Base-by-base conservation (phyloP, 2,329 filamentous ascomycete species). In the Hypomyces perniciosus region DNA sequence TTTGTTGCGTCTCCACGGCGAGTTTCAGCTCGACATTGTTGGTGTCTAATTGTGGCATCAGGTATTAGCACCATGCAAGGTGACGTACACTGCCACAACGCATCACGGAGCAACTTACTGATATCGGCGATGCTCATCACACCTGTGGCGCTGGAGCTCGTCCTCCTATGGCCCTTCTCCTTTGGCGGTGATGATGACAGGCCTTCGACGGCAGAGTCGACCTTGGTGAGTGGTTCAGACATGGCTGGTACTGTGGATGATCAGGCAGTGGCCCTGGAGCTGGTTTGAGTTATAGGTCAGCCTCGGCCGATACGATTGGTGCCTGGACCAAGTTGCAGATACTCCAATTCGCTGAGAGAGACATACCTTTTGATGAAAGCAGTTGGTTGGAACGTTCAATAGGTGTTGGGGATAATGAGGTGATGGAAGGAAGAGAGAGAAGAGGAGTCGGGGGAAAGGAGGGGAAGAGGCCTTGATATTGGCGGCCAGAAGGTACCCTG, bases 171-270 rank as follows among this genome's bases (percentile, higher is more conserved):
- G 58, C 72, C 72, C 66, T 80, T 81, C 68, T 90, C 84, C 66
- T 84, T 80, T 53, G 79, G 76, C 33, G 86, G 80, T 53, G 84
- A 84, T 62, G 80, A 79, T 59, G 82, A 80, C 62, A 91, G 72
- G 71, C 89, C 88, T 67, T 90, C 84, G 66, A 95, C 83, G 75
- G 89, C 90, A 54, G 91, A 96, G 73, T 96, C 91, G 75, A 96
- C 84, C 78, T 95, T 95, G 72, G 81, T 80, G 68, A 95, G 81
- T 64, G 85, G 80, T 69, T 71, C 68, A 56, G 67, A 62, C 68
- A 71, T 71, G 62, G 49, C 66, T 57, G 52, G n/a, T 54, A 40
- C 53, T 54, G 56, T 37, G 60, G 54, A 51, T 44, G 50, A 52
- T 20, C 20, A 31, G 37, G 34, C 33, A 47, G 40, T 39, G 27